Base-by-base conservation (phyloP, 2,329 filamentous ascomycete genomes). In the Dothidotthia symphoricarpi region DNA sequence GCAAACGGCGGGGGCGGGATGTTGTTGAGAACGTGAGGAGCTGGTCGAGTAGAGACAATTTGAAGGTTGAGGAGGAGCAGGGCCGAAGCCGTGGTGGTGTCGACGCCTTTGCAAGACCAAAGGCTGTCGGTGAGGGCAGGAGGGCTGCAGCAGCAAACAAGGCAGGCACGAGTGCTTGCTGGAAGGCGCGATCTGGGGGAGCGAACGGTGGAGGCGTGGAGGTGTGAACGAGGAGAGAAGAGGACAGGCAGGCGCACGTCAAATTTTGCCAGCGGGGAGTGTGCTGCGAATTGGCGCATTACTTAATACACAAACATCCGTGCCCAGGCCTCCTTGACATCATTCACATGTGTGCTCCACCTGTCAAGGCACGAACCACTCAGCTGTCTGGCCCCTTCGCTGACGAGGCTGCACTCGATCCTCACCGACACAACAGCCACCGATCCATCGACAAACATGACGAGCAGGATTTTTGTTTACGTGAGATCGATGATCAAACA, bases 11-110 rank as follows among this genome's bases (percentile, higher is more conserved):
- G 70, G 43, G 70, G 70, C 22, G 72, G 73, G 27, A 72, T 64
- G 66, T 67, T 68, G 69, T 75, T 75, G 69, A 69, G 64, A 39
- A 73, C 71, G 69, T 74, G 67, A 50, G 65, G 67, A 41, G 72
- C 67, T 39, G 66, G 64, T 46, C 69, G 64, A 56, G 59, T 61
- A 51, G 66, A 67, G 43, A 68, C 71, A 74, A 71, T 57, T 73
- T 74, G 71, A 49, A 69, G 63, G 59, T 68, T 64, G 55, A 69
- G 63, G 37, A 60, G 60, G 41, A 66, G 58, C 43, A 59, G 55
- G 65, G 69, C 67, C 64, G 61, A 58, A 49, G 70, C 71, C 71
- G 72, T 75, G 52, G 52, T 72, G 64, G 37, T 24, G 39, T 22
- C 45, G 49, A 45, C 49, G 67, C 68, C 69, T 71, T 73, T 71